Conservation (phyloP, 2,329 filamentous ascomycete genomes). For the Metarhizium guizhouense region DNA sequence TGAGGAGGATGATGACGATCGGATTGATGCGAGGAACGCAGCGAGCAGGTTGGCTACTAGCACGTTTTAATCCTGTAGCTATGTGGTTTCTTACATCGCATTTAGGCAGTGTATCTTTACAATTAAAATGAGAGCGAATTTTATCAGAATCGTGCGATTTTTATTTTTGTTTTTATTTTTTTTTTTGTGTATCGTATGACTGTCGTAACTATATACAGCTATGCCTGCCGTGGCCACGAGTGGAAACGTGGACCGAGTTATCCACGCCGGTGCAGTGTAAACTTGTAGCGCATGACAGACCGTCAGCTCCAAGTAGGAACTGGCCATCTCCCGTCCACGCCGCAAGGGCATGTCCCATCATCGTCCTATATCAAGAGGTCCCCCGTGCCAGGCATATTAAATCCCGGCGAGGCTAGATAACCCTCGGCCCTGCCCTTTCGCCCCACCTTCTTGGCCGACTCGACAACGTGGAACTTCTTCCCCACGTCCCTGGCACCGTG, state of each 20-base stretch:
- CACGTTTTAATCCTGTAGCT: constrained; percentile 57
- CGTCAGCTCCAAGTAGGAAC: neutral
- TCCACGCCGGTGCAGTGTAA: neutral
- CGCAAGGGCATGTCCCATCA: neutral
- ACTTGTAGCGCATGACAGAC: neutral
- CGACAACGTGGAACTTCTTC: constrained; percentile 59
- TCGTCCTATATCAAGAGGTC: constrained; percentile 21
- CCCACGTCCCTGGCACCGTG: constrained; percentile 64
- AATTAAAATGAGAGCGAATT: neutral
- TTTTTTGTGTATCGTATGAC: neutral
- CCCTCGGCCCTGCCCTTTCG: constrained; percentile 12
- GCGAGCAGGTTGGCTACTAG: constrained; percentile 88
- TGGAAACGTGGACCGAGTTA: neutral
- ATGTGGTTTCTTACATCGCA: neutral
- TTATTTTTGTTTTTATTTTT: neutral
- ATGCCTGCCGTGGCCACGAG: too few species aligned
- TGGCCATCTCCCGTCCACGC: neutral
- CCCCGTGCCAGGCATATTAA: constrained; percentile 17
- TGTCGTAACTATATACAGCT: neutral
- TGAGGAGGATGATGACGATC: constrained; percentile 82
- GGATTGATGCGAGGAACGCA: constrained; percentile 90
- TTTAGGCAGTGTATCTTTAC: neutral
- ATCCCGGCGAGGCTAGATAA: constrained; percentile 14
- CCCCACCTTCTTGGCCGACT: constrained; percentile 23
- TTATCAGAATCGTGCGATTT: neutral